Base-by-base conservation (phyloP, 495 filamentous ascomycete genomes). In the Sordaria brevicollis region DNA sequence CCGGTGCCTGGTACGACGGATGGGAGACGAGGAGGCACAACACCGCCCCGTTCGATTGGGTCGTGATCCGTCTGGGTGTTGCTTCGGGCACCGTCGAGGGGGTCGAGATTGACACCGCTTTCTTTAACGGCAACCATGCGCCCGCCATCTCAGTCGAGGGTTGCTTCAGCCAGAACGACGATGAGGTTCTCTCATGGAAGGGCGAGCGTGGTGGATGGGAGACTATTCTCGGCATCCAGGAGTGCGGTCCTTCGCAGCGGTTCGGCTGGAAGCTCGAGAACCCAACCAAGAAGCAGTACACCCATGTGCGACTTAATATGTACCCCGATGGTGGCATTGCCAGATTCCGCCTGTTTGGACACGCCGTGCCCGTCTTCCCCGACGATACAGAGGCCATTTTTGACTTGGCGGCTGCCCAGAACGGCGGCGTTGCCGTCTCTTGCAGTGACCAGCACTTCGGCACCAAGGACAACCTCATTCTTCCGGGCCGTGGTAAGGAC, bases 1-100 rank as follows among this genome's bases (percentile, higher is more conserved):
- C 92, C 10, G 93, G 93, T 71, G 92, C 92, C 29, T 97, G 94
- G 94, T 97, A 93, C 78, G 93, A 97, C 76, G 93, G 93, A 31
- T 97, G 93, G 94, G 94, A 97, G 79, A 96, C 93, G 2, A 86
- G 93, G 17, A 84, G 94, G 65, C 94, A 97, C 82, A 97, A 97
- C 78, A 80, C 85, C 0, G 83, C 87, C 33, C 85, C 88, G 4
- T 92, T 90, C 72, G 94, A 97, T 80, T 97, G 91, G 89, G 92
- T 93, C 2, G 86, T 94, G 38, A 88, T 96, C 66, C 83, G 84
- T 66, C 88, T 96, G 5, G 94, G 94, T 37, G 91, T 94, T 10
- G 86, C 91, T 10, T 91, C 88, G 7, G 93, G 91, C 9, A 85
- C 81, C 2, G 88, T 96, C 25, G 84, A 88, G 68, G 94, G 93